These are phyloP conservation scores for Dryas alaskensis DNA, from an alignment of 306 rosid genomes.

Conservation along the genomic window DNA sequence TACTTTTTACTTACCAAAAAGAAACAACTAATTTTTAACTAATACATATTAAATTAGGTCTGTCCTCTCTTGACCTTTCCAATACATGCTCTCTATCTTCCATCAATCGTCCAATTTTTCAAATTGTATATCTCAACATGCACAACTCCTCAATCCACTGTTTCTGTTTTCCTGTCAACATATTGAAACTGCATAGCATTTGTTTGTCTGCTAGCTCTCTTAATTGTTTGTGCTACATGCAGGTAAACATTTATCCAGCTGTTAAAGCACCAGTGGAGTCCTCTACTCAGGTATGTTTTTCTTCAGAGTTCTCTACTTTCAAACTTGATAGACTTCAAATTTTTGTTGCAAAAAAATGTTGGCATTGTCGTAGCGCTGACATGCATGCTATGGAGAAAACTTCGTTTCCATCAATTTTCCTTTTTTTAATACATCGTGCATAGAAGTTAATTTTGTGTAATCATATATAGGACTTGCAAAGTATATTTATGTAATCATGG, in stretches of 20 bases:
- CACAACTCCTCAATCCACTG: not conserved
- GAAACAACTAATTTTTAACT: not conserved
- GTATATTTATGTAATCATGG: not conserved
- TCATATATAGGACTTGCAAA: not conserved
- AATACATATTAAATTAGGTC: not conserved
- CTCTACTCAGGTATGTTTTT: constrained; percentile 67
- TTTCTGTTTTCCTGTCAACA: not conserved
- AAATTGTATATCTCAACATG: not conserved
- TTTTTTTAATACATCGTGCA: not conserved
- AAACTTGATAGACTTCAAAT: not conserved
- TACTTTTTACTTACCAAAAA: no score
- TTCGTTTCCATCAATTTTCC: not conserved
- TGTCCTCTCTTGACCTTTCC: not conserved
- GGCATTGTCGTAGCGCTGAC: not conserved
- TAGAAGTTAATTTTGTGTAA: no score
- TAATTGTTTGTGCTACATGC: constrained; percentile 31
- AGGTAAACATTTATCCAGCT: constrained; percentile 91
- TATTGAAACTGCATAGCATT: constrained; percentile 1
- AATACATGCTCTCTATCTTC: not conserved
- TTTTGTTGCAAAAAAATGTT: not conserved
- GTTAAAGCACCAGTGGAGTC: constrained; percentile 85
- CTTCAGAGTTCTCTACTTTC: not conserved
- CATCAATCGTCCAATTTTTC: not conserved
- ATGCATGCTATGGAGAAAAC: not conserved
- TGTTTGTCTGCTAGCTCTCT: constrained; percentile 25